Evolutionary conservation across 345 rosid genomes (phyloP), one percentile per base, ranked within the genome.

Genomic region (Diplotaxis tenuifolia): DNA sequence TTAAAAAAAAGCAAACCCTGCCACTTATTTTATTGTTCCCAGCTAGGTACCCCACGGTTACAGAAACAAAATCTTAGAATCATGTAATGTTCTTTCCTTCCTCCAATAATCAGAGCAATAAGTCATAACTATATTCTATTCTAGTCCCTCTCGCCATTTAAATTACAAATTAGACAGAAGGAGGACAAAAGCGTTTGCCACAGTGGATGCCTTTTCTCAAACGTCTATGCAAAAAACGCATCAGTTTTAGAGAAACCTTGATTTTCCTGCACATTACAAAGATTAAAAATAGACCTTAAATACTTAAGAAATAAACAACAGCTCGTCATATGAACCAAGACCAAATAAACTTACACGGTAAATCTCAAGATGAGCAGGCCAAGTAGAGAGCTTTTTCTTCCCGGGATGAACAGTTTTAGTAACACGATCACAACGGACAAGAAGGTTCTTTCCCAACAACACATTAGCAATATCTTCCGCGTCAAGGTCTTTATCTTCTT

Each of bases 141-240:
- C n/a, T n/a, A n/a, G n/a, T n/a, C n/a, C n/a, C n/a, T n/a, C n/a
- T n/a, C 29, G 28, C n/a, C n/a, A n/a, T n/a, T n/a, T n/a, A n/a
- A n/a, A n/a, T n/a, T n/a, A n/a, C n/a, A n/a, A n/a, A n/a, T n/a
- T n/a, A 97, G 98, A 98, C 97, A 90, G 86, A 86, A 87, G 81
- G 92, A 89, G 21, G 97, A 90, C 84, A 96, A 91, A 70, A 96
- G 93, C 8, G 97, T 96, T 84, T 96, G 97, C 98, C 98, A 96
- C 31, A 96, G 77, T 2, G 99, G 99, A 47, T 83, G 86, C 32
- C 87, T 83, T 81, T 92, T 96, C 62, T 82, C 97, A 66, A 96
- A 96, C 14, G 97, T 85, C 99, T 96, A 92, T 29, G 98, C 98
- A 76, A 96, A 92, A 76, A 96, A 96, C 16, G 97, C 86, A 81